Evolutionary conservation across 1,139 yeast species (phyloP), one percentile per base, ranked within the genome.

Genomic region (Suhomyces bribrorum): DNA sequence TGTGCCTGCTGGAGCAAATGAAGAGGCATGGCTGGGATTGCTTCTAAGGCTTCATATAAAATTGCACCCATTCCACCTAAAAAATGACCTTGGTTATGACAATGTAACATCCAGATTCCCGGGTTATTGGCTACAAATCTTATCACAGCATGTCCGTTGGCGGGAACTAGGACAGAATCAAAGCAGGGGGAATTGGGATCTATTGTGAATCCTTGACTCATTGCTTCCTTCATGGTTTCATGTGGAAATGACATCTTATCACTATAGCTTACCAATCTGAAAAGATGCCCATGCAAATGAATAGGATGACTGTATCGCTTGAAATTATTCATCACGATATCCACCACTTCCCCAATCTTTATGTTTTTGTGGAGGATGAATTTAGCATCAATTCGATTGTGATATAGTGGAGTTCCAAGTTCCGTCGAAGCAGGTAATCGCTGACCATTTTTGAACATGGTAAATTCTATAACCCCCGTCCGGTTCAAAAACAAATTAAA

Each of bases 31-130:
- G 18, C n/a, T 8, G 62, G 59, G 7, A 59, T 50, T 1, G 42
- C 36, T 4, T 49, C 56, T 5, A 50, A 36, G 1, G 55, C 55
- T 42, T 64, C 67, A 18, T 62, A 50, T 8, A 65, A 40, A 7
- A 61, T 50, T 0, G 64, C 69, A 5, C 63, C 67, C 70, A 65
- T 65, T 7, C 70, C 70, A 8, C 63, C 63, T 29, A 59, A 34
- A 39, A 66, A 45, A 38, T 67, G 73, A 23, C 65, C 61, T 9
- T 63, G 52, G 34, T 65, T 62, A 41, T 67, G 73, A 41, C 73
- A 67, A 41, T 67, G 73, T 25, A 67, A 36, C 32, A 66, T 48
- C 49, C 49, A 46, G 9, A 44, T 41, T 3, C 49, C 49, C 5
- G 49, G 49, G 11, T 46, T 43, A 28, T 44, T 30, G 4, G 49